Conservation (phyloP, 768 basidiomycete species). For the Leccinum barrowsii region DNA sequence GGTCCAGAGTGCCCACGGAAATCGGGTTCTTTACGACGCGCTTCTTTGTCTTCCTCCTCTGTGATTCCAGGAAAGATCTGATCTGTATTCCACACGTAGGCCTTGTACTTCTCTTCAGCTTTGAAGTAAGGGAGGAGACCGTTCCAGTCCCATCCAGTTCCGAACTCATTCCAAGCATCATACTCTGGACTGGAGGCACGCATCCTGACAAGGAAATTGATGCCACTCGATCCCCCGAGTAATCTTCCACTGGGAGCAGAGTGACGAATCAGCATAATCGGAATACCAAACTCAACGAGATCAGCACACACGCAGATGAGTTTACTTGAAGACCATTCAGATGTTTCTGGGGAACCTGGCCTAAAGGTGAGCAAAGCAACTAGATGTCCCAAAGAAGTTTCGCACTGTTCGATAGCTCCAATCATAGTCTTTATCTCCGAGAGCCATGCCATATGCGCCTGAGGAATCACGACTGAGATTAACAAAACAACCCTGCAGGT, state of each 20-base stretch:
- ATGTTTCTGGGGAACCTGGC: conserved; percentile 15
- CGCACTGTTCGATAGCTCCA: conserved; percentile 17
- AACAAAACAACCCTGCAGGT: not conserved
- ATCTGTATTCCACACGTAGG: conserved; percentile 9
- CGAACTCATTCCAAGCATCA: conserved; percentile 18
- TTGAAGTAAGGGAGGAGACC: conserved; percentile 16
- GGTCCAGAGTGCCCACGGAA: conserved; percentile 13
- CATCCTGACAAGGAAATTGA: conserved; percentile 18
- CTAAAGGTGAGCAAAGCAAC: not conserved
- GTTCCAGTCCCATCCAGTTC: conserved; percentile 16
- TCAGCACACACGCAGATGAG: conserved; percentile 6
- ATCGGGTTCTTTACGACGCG: conserved; percentile 5
- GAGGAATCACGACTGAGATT: not conserved
- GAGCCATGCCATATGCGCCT: conserved; percentile 6
- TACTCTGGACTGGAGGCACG: conserved; percentile 19
- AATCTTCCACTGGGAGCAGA: conserved; percentile 11
- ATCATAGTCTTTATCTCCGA: conserved; percentile 10
- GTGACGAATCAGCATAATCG: not conserved
- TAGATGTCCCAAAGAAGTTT: not conserved
- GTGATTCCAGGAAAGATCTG: conserved; percentile 14
- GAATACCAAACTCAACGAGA: not conserved
- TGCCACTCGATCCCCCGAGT: conserved; percentile 20
- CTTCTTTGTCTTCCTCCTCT: conserved; percentile 7
- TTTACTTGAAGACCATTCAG: not conserved
- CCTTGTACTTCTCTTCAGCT: conserved; percentile 7